Percentiles rank a stretch among this genome's conserved stretches.
phyloP scores from a whole-genome alignment of 75 land plant genomes.

The Pinus tabuliformis region DNA sequence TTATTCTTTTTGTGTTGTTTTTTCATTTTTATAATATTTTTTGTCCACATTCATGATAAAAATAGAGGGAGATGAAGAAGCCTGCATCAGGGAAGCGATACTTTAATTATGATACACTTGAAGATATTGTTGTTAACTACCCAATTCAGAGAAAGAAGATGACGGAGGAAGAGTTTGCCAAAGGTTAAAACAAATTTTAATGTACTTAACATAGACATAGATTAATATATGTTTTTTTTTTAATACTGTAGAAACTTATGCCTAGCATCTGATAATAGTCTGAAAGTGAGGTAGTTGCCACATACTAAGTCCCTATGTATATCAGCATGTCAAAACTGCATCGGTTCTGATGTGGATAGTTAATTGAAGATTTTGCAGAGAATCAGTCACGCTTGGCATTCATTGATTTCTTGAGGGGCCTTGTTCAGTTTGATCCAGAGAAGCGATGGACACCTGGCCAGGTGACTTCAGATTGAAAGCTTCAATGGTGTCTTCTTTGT shows the following conservation, averaged over 20 bases:
- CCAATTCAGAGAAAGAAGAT: slow-evolving; percentile 63
- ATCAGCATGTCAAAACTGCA: background rate
- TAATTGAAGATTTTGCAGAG: slow-evolving; percentile 41
- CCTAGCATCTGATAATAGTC: background rate
- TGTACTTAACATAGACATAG: background rate
- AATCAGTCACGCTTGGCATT: slow-evolving; percentile 50
- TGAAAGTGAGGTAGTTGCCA: background rate
- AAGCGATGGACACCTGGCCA: slow-evolving; percentile 95
- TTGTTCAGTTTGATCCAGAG: slow-evolving; percentile 82
- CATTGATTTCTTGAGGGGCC: slow-evolving; percentile 87
- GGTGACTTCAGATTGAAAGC: slow-evolving; percentile 31
- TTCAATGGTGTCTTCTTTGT: background rate
- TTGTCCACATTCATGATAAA: background rate
- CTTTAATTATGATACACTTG: slow-evolving; percentile 57
- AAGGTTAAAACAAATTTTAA: slow-evolving; percentile 35
- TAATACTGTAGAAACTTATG: background rate
- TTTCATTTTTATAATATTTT: background rate
- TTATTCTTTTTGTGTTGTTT: background rate
- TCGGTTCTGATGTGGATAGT: background rate
- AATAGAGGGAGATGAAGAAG: slow-evolving; percentile 70
- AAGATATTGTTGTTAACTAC: slow-evolving; percentile 69
- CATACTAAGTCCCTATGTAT: background rate
- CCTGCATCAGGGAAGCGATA: slow-evolving; percentile 85
- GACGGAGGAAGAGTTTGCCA: slow-evolving; percentile 50
- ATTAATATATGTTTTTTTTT: background rate